Base-by-base conservation (phyloP, 2,329 filamentous ascomycete species). In the Calonectria henricotiae region DNA sequence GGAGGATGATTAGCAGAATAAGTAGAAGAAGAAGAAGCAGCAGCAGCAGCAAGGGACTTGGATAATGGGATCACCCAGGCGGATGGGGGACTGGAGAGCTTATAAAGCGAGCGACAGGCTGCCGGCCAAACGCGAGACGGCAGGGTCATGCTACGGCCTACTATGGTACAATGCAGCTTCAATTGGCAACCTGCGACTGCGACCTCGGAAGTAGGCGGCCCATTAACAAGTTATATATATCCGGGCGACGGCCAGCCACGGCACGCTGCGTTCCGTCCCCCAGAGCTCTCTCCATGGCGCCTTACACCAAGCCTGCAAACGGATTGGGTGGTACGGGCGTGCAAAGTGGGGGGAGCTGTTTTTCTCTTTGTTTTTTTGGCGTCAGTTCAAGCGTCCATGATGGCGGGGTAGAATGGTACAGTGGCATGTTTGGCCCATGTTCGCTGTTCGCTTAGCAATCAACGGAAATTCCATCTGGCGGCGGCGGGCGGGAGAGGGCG, bases 341-440 rank as follows among this genome's bases (percentile, higher is more conserved):
- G 11, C 51, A 25, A 39, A 39, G 73, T 65, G 73, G 60, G 65
- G 27, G 27, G 27, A 7, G 27, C 7, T 30, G 27, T 20, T 20
- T 20, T 20, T 20, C 20, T 20, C 20, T 20, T 11, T 15, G 2
- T 15, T 25, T 25, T 7, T n/a, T 20, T 12, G n/a, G 47, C 47
- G 69, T 35, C 32, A 35, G 32, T 35, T 9, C 5, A 35, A 64
- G 58, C 35, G 64, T 63, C 70, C 69, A 76, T 76, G 73, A 78
- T 78, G 75, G 76, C 75, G 76, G 76, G 76, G 76, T 77, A 73
- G 67, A 66, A 41, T 46, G 32, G 20, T 20, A 20, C 20, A 20
- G 20, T 20, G 20, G 20, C 20, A 20, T 20, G 20, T 20, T 20
- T 20, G 20, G 20, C 20, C 20, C 20, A 20, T 20, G 20, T 20